Base-by-base conservation (phyloP, 495 filamentous ascomycete species). In the Penicillium desertorum region DNA sequence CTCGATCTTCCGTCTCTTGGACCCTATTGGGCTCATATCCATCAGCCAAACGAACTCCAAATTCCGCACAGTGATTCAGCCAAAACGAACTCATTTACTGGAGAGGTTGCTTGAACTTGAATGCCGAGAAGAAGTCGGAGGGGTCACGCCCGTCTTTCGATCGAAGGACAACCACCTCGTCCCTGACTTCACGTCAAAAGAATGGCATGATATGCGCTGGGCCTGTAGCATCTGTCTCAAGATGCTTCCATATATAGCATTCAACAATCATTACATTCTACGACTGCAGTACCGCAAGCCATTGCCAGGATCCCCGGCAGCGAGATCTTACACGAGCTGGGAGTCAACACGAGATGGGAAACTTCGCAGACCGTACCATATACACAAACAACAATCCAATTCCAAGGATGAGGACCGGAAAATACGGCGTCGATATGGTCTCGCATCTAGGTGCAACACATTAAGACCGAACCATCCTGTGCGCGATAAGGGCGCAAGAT, bases 191-290 rank as follows among this genome's bases (percentile, higher is more conserved):
- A 27, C 3, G 8, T 36, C 10, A 12, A 45, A 51, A 37, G 37
- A 62, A 50, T 62, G 60, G 55, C 3, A 51, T 8, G 10, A 45
- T 1, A 62, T 62, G 56, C 51, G 51, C 45, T 62, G 55, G 55
- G 56, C 51, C 5, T 62, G 60, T 23, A 30, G 44, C n/a, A 19
- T 16, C 14, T 62, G 60, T 34, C 56, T 62, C 39, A 45, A 45
- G 27, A 45, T 62, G 22, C 55, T 62, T 11, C 55, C 60, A 9
- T 36, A 55, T 12, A 32, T 12, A 20, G 22, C 36, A 4, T 58
- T 62, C 19, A 25, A 58, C 19, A 46, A 55, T 20, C 36, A 58
- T 10, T 46, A 39, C 27, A 12, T 59, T 32, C 16, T 62, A 3
- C 55, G 56, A 5, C 45, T 62, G 32, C 23, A 46, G 10, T 62